Evolutionary conservation across 306 rosid species (phyloP), one percentile per base, ranked within the genome.

Genomic region (Sesbania bispinosa): DNA sequence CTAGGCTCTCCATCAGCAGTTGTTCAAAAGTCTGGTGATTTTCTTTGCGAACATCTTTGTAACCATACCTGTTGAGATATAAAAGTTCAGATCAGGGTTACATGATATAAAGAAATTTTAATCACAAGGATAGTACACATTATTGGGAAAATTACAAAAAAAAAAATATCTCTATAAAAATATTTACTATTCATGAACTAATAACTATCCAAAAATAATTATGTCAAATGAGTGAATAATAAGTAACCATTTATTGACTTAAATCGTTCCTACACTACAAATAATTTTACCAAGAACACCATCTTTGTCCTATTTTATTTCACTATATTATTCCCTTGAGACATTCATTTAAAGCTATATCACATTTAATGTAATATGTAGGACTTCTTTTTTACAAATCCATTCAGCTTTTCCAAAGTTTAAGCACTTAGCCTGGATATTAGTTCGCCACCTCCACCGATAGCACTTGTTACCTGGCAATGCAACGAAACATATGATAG

Each of bases 21-120:
- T 90, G 98, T 83, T 93, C 98, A 70, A 90, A 93, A 5, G 84
- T 62, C 81, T 85, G 96, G 76, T 93, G 97, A 61, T 82, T 93
- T 89, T 90, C 98, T 85, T 93, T 90, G 24, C 97, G 96, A 10
- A 81, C 94, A 79, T 93, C 98, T 85, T 93, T 90, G 83, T 93
- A 93, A 42, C 97, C 97, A 45, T 93, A 90, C 86, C 98, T 93
- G 71, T 67, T 16, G 7, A 54, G 32, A 78, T 8, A 65, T 52
- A 61, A 67, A 60, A 27, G 33, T 48, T 48, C 53, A 43, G 75
- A 47, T 66, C 62, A 66, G 45, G 32, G 38, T 27, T 13, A 1
- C 48, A 60, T 42, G 53, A 41, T 55, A 47, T 29, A 48, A 9
- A 50, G 30, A 59, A 19, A 35, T 10, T 48, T 15, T 14, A 39